Evolutionary conservation across 805 yeast genomes (phyloP), one percentile per base, ranked within the genome.

Genomic region (Kregervanrija delftensis): DNA sequence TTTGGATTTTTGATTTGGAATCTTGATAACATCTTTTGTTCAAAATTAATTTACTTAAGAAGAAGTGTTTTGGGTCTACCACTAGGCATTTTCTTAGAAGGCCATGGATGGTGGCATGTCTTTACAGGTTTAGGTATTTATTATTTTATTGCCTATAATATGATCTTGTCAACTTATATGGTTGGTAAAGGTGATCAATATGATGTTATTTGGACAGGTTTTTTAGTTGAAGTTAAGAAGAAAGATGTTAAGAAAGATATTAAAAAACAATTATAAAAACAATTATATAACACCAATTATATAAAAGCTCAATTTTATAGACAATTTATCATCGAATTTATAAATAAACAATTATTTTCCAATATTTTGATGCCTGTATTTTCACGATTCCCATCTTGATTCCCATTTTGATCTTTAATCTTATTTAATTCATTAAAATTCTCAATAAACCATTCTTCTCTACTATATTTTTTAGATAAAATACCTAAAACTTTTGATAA

Each of bases 91-190:
- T 52, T 91, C 3, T 69, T 91, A 33, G 98, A 91, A 63, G 84
- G 95, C 30, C 98, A 91, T 58, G 96, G 95, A 17, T 91, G 97
- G 97, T 91, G 98, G 98, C 98, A 91, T 60, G 67, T 86, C 10
- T 72, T 86, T 51, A 86, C 93, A 0, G 95, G 96, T 0, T 68
- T 80, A 15, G 96, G 97, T 2, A 93, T 91, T 10, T 91, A 91
- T 63, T 83, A 73, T 60, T 90, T 87, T 65, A 74, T 90, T 51
- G 79, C 85, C 3, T 88, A 84, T 59, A 74, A 85, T 57, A 90
- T 88, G 67, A 77, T 84, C 50, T 67, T 90, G 49, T 73, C 91
- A 52, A 67, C 83, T 31, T 79, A 82, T 64, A 73, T 87, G 59
- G 69, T 70, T 12, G 81, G 80, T 5, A 66, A 67, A n/a, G 75